Base-by-base conservation (phyloP, 106 monocot genomes). In the Narthecium ossifragum region DNA sequence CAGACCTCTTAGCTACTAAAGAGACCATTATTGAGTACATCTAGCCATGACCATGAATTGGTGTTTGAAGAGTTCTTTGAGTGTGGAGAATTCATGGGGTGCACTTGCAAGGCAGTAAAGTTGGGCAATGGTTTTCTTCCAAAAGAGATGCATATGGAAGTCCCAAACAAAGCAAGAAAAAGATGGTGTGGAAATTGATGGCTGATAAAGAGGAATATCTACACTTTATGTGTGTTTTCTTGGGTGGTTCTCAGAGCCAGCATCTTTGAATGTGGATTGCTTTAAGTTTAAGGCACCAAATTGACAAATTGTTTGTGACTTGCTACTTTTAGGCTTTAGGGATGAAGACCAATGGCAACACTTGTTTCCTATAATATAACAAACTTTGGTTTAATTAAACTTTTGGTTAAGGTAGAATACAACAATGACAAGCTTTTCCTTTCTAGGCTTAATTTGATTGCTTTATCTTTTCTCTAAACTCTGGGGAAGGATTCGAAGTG, bases 251-350 rank as follows among this genome's bases (percentile, higher is more conserved):
- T 66, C 18, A 20, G 34, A 26, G 43, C 46, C 11, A 67, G 61
- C 71, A 77, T 77, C 77, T 77, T 70, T 71, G 65, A 77, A 61
- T 46, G 33, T n/a, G 55, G n/a, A 25, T 71, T 61, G 36, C 71
- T 77, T 60, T 24, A n/a, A n/a, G n/a, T n/a, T n/a, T 46, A 31
- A 30, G 54, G 36, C 33, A 47, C 36, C 48, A 34, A 54, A 49
- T 4, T 36, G 24, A 47, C 46, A 41, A 4, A 20, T 57, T 23
- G 7, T 27, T 53, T 28, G 33, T 10, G 6, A 18, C 13, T 58
- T 25, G 2, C 13, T 3, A 8, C 18, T 51, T 51, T 51, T n/a
- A 6, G 36, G 7, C 36, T 36, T 36, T 10, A 36, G 5, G 36
- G 26, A 26, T 28, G 27, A 28, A 52, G 28, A 6, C 52, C 34